Base-by-base conservation (phyloP, 2,329 filamentous ascomycete species). In the Ascocoryne sarcoides region DNA sequence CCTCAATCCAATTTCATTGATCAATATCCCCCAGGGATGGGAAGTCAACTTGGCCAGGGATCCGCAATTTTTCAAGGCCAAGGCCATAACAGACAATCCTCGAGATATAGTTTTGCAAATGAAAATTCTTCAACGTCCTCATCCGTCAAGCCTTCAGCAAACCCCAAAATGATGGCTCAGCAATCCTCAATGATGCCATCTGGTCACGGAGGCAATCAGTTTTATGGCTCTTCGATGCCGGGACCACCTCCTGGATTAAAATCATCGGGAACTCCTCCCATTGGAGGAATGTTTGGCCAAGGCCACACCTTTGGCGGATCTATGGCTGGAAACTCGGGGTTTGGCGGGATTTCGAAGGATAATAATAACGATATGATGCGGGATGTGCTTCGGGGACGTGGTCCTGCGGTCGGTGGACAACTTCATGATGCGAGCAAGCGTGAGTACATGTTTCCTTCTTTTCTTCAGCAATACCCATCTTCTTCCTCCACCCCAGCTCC, bases 361-460 rank as follows among this genome's bases (percentile, higher is more conserved):
- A 70, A 66, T 37, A 76, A 73, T 50, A 75, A 80, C 51, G 84
- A 89, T 52, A 70, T 92, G 60, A 76, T 94, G 66, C 84, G 88
- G 62, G 84, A 86, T 61, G 70, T 95, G 58, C 75, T 93, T 59
- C 79, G 88, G 58, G 75, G 76, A 59, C 76, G 78, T 58, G 74
- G 75, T 59, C 67, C 62, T 54, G 62, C 75, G 57, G 75, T 74
- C 61, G 77, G 75, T 62, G 75, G 73, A 63, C 83, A 87, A 66
- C 73, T 75, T 63, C 81, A 84, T 67, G 88, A 94, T 69, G 75
- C 80, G 66, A 81, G 80, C 79, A 95, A 95, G 87, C 88, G 88
- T 95, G 88, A 95, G 88, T 95, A 84, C 74, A 82, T 87, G 74
- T 84, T 89, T 79, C 85, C 87, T 82, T 85, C 83, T 71, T 85